These are phyloP conservation scores for Pichia nakasei DNA, from an alignment of 805 yeast species.

Conservation along the genomic window DNA sequence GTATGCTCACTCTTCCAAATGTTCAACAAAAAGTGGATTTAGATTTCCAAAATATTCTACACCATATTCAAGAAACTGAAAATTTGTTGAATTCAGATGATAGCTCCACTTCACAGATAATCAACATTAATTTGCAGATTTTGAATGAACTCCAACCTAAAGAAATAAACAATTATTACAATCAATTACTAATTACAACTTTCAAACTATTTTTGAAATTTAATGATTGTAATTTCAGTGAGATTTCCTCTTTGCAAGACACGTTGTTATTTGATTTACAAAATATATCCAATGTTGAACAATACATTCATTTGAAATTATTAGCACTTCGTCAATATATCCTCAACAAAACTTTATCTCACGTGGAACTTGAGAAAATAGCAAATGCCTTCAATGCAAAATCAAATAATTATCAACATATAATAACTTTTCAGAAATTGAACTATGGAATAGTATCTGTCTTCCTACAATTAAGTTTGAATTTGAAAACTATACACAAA, in stretches of 20 bases:
- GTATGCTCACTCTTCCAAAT: no score
- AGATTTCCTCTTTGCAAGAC: neutral
- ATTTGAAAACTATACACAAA: conserved; percentile 11
- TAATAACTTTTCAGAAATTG: neutral
- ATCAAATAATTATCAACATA: neutral
- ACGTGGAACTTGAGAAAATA: neutral
- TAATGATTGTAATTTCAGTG: no score
- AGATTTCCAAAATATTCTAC: neutral
- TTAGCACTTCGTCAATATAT: neutral
- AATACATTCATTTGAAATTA: neutral
- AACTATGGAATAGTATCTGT: neutral
- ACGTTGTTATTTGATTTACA: neutral
- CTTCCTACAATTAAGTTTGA: neutral
- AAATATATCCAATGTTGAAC: neutral
- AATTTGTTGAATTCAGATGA: no score
- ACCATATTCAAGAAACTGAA: neutral
- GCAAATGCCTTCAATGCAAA: neutral
- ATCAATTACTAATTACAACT: no score
- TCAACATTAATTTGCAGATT: no score
- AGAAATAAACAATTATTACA: neutral
- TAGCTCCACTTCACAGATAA: no score
- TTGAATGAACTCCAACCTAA: neutral
- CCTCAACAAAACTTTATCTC: neutral
- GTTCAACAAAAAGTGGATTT: neutral
- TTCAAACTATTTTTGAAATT: no score